Base-by-base conservation (phyloP, 192 early-diverging fungal species). In the Podila epicladia region DNA sequence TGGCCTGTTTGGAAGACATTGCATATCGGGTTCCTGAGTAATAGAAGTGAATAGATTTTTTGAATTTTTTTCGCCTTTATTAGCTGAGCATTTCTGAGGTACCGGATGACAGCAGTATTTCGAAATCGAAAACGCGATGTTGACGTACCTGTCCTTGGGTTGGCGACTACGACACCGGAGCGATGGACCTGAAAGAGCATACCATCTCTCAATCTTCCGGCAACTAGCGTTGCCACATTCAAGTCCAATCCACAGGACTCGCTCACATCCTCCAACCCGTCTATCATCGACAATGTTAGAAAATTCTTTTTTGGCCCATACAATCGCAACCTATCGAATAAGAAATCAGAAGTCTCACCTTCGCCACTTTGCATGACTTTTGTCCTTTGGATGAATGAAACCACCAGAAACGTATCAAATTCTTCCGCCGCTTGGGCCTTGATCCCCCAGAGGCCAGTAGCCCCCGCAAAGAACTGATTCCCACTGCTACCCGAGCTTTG, bases 401-500 rank as follows among this genome's bases (percentile, higher is more conserved):
- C 66, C 4, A 80, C 49, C 12, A 80, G 29, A 24, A 61, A 69
- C 0, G 77, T 71, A 26, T 80, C 77, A 9, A 65, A 59, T 1
- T 28, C 31, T 7, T 80, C 64, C 45, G 67, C 24, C 13, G n/a
- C n/a, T 3, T 20, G 59, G 2, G 41, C 67, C 32, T 73, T 80
- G 2, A 63, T 55, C 20, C 67, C 72, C 77, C 77, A 80, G 1
- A 80, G 45, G 0, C 71, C 77, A 1, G 77, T 80, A 5, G 77
- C 66, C 1, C 77, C 71, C 0, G 53, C 71, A 55, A 80, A 80
- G 17, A 69, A 69, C 29, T 73, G 32, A 19, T 67, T 57, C 13
- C 77, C 77, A 45, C 77, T 73, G 58, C 71, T 80, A 8, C 77
- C 77, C 20, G 77, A 69, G 22, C 71, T 73, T 19, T 65, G 67